These are phyloP conservation scores for Cenococcum geophilum DNA, from an alignment of 495 filamentous ascomycete genomes.

Conservation along the genomic window DNA sequence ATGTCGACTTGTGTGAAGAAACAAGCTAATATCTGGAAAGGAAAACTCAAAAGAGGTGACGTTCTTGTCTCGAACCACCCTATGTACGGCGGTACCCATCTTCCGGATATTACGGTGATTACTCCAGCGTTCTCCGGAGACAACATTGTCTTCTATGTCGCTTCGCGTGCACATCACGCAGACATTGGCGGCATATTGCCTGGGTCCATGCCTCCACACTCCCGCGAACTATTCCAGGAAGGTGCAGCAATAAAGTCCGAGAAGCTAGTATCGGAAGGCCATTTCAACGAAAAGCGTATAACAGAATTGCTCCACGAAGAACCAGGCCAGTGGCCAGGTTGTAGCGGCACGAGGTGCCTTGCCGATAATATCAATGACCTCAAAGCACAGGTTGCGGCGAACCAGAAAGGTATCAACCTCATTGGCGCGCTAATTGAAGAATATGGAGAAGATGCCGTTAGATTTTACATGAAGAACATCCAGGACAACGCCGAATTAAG, in stretches of 20 bases:
- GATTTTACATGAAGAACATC: conserved; percentile 94
- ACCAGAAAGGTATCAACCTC: conserved; percentile 89
- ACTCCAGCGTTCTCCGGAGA: conserved; percentile 86
- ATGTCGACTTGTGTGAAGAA: conserved; percentile 95
- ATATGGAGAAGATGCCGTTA: conserved; percentile 83
- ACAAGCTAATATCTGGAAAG: conserved; percentile 89
- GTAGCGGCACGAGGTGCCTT: conserved; percentile 82
- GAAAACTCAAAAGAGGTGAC: conserved; percentile 82
- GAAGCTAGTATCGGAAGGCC: conserved; percentile 84
- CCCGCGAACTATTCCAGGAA: conserved; percentile 88
- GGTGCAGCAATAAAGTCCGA: conserved; percentile 90
- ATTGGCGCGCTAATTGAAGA: conserved; percentile 81
- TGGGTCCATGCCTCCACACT: conserved; percentile 94
- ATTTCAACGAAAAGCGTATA: conserved; percentile 83
- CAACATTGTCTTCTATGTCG: conserved; percentile 93
- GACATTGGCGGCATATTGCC: conserved; percentile 96
- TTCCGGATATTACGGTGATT: conserved; percentile 90
- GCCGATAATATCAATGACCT: conserved; percentile 94
- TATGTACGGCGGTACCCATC: conserved; percentile 80
- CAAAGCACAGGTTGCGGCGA: conserved; percentile 92
- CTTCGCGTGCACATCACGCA: conserved; percentile 90
- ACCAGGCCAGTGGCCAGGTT: conserved; percentile 79
- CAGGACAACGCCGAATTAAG: conserved; percentile 85
- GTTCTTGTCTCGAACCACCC: conserved; percentile 95
- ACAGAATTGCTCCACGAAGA: conserved; percentile 75